Conservation (phyloP, 805 yeast genomes). For the Lipomyces sp. region DNA sequence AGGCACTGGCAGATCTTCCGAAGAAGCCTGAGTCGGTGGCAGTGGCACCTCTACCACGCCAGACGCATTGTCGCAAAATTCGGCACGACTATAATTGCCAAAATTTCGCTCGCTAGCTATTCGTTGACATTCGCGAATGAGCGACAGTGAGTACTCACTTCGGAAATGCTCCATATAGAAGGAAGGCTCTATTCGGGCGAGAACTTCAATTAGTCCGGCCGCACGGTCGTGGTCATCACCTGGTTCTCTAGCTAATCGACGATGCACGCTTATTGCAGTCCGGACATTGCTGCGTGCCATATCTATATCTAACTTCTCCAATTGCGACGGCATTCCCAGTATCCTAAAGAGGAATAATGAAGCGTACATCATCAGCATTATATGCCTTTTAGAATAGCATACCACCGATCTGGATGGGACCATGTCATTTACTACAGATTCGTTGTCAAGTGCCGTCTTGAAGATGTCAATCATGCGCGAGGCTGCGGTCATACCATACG, state of each 20-base stretch:
- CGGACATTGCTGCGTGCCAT: slow-evolving; percentile 2
- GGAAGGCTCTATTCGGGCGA: slow-evolving; percentile 10
- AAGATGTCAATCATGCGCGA: slow-evolving; percentile 2
- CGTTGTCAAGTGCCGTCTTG: not conserved
- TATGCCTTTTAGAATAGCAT: not conserved
- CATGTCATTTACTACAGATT: not conserved
- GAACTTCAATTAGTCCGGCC: slow-evolving; percentile 3
- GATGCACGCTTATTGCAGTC: slow-evolving; percentile 7
- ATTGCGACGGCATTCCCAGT: slow-evolving; percentile 6
- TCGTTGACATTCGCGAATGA: not conserved
- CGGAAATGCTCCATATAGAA: slow-evolving; percentile 8
- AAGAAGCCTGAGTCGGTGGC: not conserved
- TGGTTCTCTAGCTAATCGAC: slow-evolving; percentile 3
- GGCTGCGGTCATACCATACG: slow-evolving; percentile 3
- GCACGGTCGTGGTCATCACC: slow-evolving; percentile 3
- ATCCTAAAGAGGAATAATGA: not conserved
- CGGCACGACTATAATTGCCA: not conserved
- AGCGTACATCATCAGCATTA: slow-evolving; percentile 1
- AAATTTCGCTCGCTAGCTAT: not conserved
- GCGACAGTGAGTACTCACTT: slow-evolving; percentile 3
- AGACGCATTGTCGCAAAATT: not conserved
- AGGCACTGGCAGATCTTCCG: not conserved
- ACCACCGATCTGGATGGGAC: not conserved
- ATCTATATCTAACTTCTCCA: not conserved
- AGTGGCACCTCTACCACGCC: not conserved